These are phyloP conservation scores for Angomonas ambiguus DNA, from an alignment of 208 protist genomes.

Conservation along the genomic window DNA sequence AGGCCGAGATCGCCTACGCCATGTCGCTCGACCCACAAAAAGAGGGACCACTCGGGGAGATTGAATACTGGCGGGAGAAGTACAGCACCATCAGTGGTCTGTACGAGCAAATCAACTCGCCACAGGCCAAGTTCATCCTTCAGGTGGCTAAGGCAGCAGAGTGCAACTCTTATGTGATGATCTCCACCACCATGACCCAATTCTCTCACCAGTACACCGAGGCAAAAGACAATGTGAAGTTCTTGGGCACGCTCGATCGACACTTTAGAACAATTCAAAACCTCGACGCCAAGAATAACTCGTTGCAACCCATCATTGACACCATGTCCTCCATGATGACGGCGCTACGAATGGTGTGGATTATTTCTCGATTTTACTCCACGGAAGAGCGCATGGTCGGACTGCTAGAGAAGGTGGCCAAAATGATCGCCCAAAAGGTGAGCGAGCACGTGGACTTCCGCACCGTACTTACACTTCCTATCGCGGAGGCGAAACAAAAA, in stretches of 20 bases:
- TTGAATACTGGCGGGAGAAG: slow-evolving; percentile 97
- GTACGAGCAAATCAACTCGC: slow-evolving; percentile 96
- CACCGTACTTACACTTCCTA: slow-evolving; percentile 74
- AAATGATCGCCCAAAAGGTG: slow-evolving; percentile 95
- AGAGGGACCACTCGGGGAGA: slow-evolving; percentile 94
- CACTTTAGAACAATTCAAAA: slow-evolving; percentile 97
- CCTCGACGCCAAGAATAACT: slow-evolving; percentile 61
- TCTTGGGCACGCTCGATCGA: slow-evolving; percentile 97
- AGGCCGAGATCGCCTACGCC: slow-evolving; percentile 85
- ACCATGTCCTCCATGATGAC: slow-evolving; percentile 98
- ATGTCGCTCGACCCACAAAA: slow-evolving; percentile 90
- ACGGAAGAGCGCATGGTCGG: slow-evolving; percentile 98
- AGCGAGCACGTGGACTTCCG: slow-evolving; percentile 92
- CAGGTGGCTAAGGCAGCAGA: slow-evolving; percentile 87
- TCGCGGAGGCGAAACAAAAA: slow-evolving; percentile 68
- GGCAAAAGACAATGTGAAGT: slow-evolving; percentile 99
- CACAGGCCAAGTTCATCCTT: slow-evolving; percentile 92
- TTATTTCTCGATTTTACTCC: slow-evolving; percentile 99
- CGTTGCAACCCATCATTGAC: slow-evolving; percentile 94
- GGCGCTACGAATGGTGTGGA: slow-evolving; percentile 99
- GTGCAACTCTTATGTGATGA: slow-evolving; percentile 84
- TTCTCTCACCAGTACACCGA: slow-evolving; percentile 95
- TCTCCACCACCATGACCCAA: slow-evolving; percentile 90
- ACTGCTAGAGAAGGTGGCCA: slow-evolving; percentile 96
- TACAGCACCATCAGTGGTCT: slow-evolving; percentile 93